Base-by-base conservation (phyloP, 2,329 filamentous ascomycete genomes). In the Apiospora arundinis region DNA sequence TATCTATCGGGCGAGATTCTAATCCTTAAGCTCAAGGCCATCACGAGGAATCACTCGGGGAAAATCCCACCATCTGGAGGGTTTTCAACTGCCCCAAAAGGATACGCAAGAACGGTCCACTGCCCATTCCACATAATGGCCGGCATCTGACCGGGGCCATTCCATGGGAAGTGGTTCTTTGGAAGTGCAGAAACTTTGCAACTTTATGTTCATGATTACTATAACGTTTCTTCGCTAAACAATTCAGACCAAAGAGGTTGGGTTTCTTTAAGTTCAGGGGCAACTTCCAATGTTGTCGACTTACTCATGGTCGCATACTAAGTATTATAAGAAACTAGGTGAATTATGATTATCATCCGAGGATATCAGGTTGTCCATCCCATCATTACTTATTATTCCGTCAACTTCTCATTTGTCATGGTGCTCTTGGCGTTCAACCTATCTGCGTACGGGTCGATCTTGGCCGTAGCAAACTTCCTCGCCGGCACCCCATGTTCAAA, bases 401-500 rank as follows among this genome's bases (percentile, higher is more conserved):
- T 63, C 9, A 18, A 14, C 56, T 40, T 63, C 56, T 63, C 56
- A 14, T 40, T 63, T n/a, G 18, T 63, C 56, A 18, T n/a, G 21
- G 2, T n/a, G 32, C 8, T 63, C 32, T 40, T 40, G 32, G 56
- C 32, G 21, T 12, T 63, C 32, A 63, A 23, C 5, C 21, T n/a
- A 28, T 72, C 75, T 14, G 76, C 73, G 68, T 82, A 84, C 1
- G 81, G 81, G 63, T 84, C 81, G 63, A 84, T 79, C 21, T 79
- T 76, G 0, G 81, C 83, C 71, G 76, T 75, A 18, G 82, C 79
- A 74, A 85, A 85, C 71, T 81, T 82, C 73, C 83, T 80, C 2
- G 83, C 83, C 0, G 82, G 71, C 1, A 84, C 77, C 3, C 75
- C 74, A 70, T 80, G 77, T 74, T 84, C 81, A 63, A 85, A 85